These are phyloP conservation scores for Alternaria brassicae DNA, from an alignment of 2,329 filamentous ascomycete species.

Conservation along the genomic window DNA sequence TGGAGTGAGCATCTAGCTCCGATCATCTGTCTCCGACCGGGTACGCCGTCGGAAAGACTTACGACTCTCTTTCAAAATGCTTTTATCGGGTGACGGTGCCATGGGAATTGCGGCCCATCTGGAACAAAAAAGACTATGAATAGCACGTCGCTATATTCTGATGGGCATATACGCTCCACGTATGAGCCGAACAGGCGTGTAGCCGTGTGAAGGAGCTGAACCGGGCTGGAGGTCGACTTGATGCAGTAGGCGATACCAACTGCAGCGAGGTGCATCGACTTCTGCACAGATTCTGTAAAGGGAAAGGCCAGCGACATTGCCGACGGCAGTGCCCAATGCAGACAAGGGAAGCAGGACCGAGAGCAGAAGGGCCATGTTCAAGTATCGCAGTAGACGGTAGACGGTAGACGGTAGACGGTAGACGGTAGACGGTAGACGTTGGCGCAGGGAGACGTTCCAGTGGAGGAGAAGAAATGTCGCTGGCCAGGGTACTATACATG, in stretches of 20 bases:
- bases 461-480: slow-evolving; percentile 26
- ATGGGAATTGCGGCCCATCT: neutral
- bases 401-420: too few species aligned
- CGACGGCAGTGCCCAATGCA: slow-evolving; percentile 9
- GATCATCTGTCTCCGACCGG: neutral
- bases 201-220: slow-evolving; percentile 36
- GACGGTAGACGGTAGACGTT: slow-evolving; percentile 7
- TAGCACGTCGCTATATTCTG: neutral
- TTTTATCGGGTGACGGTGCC: neutral
- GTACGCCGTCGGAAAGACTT: neutral
- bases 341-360: slow-evolving; percentile 7
- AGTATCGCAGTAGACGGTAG: slow-evolving; percentile 4
- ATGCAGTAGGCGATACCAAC: slow-evolving; percentile 29
- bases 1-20: neutral
- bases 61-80: neutral
- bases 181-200: slow-evolving; percentile 24
- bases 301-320: slow-evolving; percentile 18
- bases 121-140: neutral
- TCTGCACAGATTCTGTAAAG: slow-evolving; percentile 32
- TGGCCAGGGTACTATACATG: neutral
- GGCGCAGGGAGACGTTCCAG: slow-evolving; percentile 15
- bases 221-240: slow-evolving; percentile 33
- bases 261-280: slow-evolving; percentile 26
- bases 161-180: neutral
- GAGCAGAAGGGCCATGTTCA: slow-evolving; percentile 16